Percentiles rank a stretch among this genome's conserved stretches.
Evolutionary conservation across 805 yeast species (phyloP).

Genomic region (Yarrowia keelungensis): DNA sequence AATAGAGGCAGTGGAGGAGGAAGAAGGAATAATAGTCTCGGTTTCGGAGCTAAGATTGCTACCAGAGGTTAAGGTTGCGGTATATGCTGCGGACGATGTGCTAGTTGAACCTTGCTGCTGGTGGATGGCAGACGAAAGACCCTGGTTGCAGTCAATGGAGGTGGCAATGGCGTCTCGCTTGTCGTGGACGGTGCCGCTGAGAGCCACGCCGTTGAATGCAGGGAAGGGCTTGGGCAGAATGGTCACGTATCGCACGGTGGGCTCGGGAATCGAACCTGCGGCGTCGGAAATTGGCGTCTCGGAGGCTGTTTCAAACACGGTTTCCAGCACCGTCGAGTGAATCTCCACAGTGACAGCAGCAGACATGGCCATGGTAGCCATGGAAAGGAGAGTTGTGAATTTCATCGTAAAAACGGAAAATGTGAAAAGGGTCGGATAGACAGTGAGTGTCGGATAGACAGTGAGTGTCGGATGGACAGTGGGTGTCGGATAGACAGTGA

Average conservation of each 20-base stretch:
- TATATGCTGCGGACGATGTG: conserved; percentile 23
- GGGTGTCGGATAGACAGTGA: conserved; percentile 19
- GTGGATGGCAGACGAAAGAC: not conserved
- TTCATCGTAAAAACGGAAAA: conserved; percentile 4
- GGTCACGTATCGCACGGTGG: conserved; percentile 28
- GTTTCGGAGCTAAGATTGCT: conserved; percentile 33
- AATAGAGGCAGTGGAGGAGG: conserved; percentile 9
- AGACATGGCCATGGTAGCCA: conserved; percentile 10
- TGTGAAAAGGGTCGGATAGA: not conserved
- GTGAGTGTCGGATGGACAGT: conserved; percentile 25
- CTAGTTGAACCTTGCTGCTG: not conserved
- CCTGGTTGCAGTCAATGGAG: conserved; percentile 6
- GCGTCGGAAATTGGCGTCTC: conserved; percentile 8
- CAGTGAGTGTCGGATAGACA: conserved; percentile 28
- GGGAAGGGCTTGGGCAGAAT: conserved; percentile 28
- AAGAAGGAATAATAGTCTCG: not conserved
- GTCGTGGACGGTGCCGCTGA: conserved; percentile 6
- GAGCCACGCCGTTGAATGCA: conserved; percentile 30
- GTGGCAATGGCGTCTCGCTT: conserved; percentile 2
- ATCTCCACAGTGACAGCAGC: conserved; percentile 23
- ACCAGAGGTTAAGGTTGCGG: conserved; percentile 28
- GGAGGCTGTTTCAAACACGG: conserved; percentile 5
- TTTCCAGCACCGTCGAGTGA: conserved; percentile 30
- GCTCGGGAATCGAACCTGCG: not conserved
- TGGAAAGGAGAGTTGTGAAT: conserved; percentile 6